Percentiles rank a stretch among this genome's conserved stretches.
Conservation (phyloP, 495 filamentous ascomycete species). For the Letharia columbiana region DNA sequence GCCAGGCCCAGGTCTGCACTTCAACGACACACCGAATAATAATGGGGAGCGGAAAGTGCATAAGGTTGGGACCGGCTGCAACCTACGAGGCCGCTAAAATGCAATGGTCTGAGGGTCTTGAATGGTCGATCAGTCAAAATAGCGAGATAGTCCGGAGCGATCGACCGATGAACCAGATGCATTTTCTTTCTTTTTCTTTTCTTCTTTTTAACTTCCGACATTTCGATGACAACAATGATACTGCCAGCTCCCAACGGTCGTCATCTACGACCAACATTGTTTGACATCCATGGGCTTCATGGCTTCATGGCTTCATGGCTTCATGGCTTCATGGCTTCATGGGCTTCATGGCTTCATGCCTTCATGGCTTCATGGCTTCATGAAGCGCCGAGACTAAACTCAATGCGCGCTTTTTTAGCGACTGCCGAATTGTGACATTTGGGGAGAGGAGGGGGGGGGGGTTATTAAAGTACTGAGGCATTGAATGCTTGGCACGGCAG, state of each 20-base stretch:
- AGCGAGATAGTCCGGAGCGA: neutral
- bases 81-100: neutral
- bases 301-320: neutral
- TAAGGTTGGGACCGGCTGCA: slow-evolving; percentile 4
- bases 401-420: neutral
- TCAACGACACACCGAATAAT: neutral
- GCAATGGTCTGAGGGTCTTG: neutral
- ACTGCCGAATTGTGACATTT: neutral
- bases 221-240: neutral
- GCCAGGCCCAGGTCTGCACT: no score
- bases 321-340: neutral
- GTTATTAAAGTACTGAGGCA: no score
- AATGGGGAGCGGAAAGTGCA: slow-evolving; percentile 5
- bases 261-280: neutral
- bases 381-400: neutral
- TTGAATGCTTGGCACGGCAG: neutral
- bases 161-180: neutral
- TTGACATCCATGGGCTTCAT: neutral
- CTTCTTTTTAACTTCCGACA: no score
- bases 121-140: neutral
- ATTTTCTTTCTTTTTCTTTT: neutral
- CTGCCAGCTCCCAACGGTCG: neutral
- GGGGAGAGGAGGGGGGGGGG: no score
- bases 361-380: neutral
- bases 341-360: neutral